phyloP scores from a whole-genome alignment of 2,329 filamentous ascomycete species.

The Fusarium transvaalense region DNA sequence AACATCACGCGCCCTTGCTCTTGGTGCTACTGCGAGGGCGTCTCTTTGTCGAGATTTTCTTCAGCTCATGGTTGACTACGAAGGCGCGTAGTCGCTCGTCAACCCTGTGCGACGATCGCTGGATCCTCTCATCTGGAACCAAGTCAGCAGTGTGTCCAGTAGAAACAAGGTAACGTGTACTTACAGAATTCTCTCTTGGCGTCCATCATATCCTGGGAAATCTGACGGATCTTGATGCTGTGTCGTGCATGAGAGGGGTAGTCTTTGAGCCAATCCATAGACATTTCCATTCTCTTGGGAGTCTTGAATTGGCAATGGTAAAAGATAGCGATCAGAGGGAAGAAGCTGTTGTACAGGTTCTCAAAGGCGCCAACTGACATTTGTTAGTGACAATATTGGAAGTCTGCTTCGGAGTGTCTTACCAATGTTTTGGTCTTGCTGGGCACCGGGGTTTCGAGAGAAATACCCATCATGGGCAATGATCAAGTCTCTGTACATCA shows the following conservation, averaged over 20 bases:
- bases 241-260: conserved; percentile 46
- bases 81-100: conserved; percentile 53
- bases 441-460: conserved; percentile 39
- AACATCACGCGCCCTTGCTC: conserved; percentile 47
- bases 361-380: conserved; percentile 42
- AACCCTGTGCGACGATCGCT: conserved; percentile 50
- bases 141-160: conserved; percentile 34
- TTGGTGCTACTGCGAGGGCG: conserved; percentile 47
- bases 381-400: conserved; percentile 23
- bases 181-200: conserved; percentile 55
- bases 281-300: conserved; percentile 57
- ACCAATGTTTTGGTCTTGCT: conserved; percentile 45
- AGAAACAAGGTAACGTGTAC: conserved; percentile 17
- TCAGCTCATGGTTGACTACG: conserved; percentile 56
- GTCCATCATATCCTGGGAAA: conserved; percentile 52
- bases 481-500: conserved; percentile 62
- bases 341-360: conserved; percentile 52
- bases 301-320: conserved; percentile 58
- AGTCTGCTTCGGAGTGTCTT: conserved; percentile 17
- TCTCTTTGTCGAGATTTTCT: conserved; percentile 55
- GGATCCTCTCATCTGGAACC: conserved; percentile 50
- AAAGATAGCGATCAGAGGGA: conserved; percentile 56
- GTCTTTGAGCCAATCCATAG: conserved; percentile 55
- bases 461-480: conserved; percentile 50
- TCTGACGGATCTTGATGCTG: conserved; percentile 48